Percentiles rank a stretch among this genome's conserved stretches.
phyloP scores from a whole-genome alignment of 768 basidiomycete species.

The Rickenella mellea region DNA sequence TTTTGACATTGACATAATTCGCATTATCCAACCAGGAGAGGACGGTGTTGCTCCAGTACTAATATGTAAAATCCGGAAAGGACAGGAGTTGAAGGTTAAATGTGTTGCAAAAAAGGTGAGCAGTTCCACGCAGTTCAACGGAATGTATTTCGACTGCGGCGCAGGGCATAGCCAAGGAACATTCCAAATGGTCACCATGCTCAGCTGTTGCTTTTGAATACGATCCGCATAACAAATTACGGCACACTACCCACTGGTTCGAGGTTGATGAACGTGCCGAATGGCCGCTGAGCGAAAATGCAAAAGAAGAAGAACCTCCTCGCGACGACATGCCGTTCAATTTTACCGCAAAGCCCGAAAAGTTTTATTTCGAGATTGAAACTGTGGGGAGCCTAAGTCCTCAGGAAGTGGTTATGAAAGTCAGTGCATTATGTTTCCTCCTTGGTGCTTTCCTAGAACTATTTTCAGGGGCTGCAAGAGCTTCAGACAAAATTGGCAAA shows the following conservation, averaged over 20 bases:
- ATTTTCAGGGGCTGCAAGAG: slow-evolving; percentile 58
- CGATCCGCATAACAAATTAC: slow-evolving; percentile 93
- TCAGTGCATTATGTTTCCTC: slow-evolving; percentile 16
- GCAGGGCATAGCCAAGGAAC: slow-evolving; percentile 97
- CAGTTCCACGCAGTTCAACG: neutral
- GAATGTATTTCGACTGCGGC: neutral
- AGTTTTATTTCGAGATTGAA: slow-evolving; percentile 93
- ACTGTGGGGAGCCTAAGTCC: slow-evolving; percentile 85
- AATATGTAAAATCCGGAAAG: slow-evolving; percentile 87
- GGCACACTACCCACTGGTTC: slow-evolving; percentile 94
- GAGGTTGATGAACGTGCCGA: slow-evolving; percentile 74
- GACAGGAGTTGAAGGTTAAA: slow-evolving; percentile 77
- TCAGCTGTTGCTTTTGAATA: slow-evolving; percentile 95
- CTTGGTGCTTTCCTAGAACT: neutral
- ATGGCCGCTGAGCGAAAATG: slow-evolving; percentile 90
- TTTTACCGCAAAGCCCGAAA: slow-evolving; percentile 76
- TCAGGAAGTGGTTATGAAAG: slow-evolving; percentile 85
- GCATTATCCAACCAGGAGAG: slow-evolving; percentile 36
- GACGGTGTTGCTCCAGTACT: slow-evolving; percentile 58
- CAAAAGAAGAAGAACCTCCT: slow-evolving; percentile 70
- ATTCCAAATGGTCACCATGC: slow-evolving; percentile 98
- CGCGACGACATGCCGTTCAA: slow-evolving; percentile 81
- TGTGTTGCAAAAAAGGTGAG: slow-evolving; percentile 89
- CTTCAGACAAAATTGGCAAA: slow-evolving; percentile 76
- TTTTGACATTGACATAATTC: neutral